Conservation (phyloP, 176 grass and related monocot species). For the Paspalum vaginatum region DNA sequence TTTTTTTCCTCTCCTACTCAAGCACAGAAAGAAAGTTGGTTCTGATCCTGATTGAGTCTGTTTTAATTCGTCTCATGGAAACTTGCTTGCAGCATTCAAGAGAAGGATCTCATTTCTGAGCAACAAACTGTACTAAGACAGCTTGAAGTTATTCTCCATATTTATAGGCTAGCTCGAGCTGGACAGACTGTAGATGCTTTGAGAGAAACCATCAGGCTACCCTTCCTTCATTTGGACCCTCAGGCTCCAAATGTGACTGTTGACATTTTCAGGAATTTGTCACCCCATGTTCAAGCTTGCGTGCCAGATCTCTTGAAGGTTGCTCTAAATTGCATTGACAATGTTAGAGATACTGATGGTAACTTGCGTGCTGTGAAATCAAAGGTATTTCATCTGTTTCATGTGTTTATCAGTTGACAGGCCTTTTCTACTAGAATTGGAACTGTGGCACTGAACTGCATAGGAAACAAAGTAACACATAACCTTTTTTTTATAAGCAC, state of each 20-base stretch:
- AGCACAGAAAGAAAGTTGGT: constrained; percentile 5
- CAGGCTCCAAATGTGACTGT: constrained; percentile 61
- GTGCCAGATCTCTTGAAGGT: constrained; percentile 89
- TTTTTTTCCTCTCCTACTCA: constrained; percentile 42
- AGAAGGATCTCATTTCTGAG: constrained; percentile 81
- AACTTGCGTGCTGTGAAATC: constrained; percentile 70
- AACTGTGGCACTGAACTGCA: neutral
- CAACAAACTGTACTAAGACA: constrained; percentile 83
- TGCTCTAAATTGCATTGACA: constrained; percentile 80
- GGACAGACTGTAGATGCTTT: constrained; percentile 82
- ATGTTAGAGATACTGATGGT: constrained; percentile 84
- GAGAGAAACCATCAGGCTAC: constrained; percentile 77
- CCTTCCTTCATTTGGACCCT: constrained; percentile 82
- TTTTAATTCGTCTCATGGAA: constrained; percentile 22
- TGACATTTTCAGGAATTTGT: constrained; percentile 81
- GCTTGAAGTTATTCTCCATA: constrained; percentile 79
- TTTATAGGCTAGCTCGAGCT: constrained; percentile 71
- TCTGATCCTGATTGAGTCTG: constrained; percentile 22
- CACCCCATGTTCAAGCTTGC: constrained; percentile 79
- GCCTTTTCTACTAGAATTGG: neutral
- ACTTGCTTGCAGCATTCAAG: constrained; percentile 63
- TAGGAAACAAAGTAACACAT: neutral
- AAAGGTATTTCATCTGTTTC: constrained; percentile 59
- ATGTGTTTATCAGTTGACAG: neutral
- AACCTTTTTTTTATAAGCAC: neutral